Base-by-base conservation (phyloP, 208 protist species). In the Lotmaria passim region DNA sequence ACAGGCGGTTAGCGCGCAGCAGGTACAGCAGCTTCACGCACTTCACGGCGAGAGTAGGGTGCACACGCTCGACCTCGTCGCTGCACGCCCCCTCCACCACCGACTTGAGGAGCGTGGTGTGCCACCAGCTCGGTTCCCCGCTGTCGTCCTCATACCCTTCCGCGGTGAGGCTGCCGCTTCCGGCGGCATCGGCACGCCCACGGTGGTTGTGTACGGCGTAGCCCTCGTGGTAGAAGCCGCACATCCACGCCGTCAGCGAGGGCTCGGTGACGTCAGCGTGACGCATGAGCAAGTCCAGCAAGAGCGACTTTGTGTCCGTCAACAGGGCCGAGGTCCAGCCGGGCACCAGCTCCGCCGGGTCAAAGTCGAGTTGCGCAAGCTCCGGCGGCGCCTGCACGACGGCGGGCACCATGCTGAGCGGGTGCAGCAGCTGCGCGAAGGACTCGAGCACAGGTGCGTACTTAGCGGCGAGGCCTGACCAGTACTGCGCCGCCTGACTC, bases 241-340 rank as follows among this genome's bases (percentile, higher is more conserved):
- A 87, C 48, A 93, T 69, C 84, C 83, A 89, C 58, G 76, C 68
- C 23, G 85, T 70, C 31, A 89, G 47, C 8, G 83, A 89, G 14
- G 75, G 82, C 76, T 83, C 74, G 11, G 69, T 70, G 28, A 76
- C 63, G 7, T 74, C 50, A 6, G 88, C 86, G 69, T 95, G 80
- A 44, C 81, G 65, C 67, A 93, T 92, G 24, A 96, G 79, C 34
- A 96, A 74, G 67, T 96, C 88, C 21, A 96, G 64, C 56, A 94
- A 72, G n/a, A 92, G 78, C 17, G 82, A 86, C 62, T 89, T 89
- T 7, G 77, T 88, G 23, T 86, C 81, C 2, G 67, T 73, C 19
- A 80, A 62, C 34, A 82, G 34, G 31, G 69, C 67, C 1, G 56
- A 46, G 10, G 57, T 31, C 63, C 73, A 75, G 21, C 70, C 55